Conservation (phyloP, 116 monocot species). For the Posidonia oceanica region DNA sequence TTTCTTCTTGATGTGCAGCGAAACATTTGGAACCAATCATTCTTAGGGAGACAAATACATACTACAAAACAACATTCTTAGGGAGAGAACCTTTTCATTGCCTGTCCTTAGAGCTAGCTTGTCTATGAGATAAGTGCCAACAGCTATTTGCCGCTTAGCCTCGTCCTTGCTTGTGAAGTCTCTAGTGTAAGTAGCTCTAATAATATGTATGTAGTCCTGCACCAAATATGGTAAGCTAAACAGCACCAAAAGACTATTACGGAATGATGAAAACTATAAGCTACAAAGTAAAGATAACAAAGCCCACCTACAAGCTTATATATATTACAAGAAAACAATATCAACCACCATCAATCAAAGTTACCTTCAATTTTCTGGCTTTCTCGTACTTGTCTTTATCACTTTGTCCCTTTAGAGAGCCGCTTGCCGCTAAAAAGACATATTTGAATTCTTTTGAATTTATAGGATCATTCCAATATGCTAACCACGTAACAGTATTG, state of each 20-base stretch:
- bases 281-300: too few relatives aligned
- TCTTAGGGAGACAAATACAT: too few relatives aligned
- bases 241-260: too few relatives aligned
- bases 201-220: slow-evolving; percentile 71
- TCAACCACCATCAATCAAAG: not conserved
- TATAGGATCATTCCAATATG: too few relatives aligned
- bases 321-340: too few relatives aligned
- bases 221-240: slow-evolving; percentile 7
- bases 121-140: slow-evolving; percentile 96
- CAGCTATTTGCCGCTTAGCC: slow-evolving; percentile 75
- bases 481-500: slow-evolving; percentile 95
- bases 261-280: too few relatives aligned
- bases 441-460: too few relatives aligned
- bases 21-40: too few relatives aligned
- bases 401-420: slow-evolving; percentile 92
- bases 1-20: too few relatives aligned
- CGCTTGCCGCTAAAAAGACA: slow-evolving; percentile 94
- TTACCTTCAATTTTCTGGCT: slow-evolving; percentile 81
- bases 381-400: slow-evolving; percentile 99
- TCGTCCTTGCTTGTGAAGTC: slow-evolving; percentile 9
- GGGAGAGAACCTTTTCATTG: slow-evolving; percentile 77
- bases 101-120: slow-evolving; percentile 97
- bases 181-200: slow-evolving; percentile 72
- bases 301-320: too few relatives aligned
- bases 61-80: not conserved